Conservation (phyloP, 352 stramenopile genomes). For the Pythium sp. region DNA sequence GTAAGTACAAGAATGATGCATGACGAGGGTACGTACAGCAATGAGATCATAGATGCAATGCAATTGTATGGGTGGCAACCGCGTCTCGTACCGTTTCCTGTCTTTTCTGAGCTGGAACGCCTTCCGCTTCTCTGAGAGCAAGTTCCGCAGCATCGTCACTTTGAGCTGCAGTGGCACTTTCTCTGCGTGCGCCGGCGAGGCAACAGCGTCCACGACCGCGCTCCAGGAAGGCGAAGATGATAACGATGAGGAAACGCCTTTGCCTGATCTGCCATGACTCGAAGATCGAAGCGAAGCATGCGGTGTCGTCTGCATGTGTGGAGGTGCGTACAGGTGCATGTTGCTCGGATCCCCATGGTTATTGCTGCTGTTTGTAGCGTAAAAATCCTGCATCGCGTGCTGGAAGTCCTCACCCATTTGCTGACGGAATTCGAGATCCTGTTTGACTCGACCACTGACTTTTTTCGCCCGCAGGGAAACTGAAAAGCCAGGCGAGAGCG, state of each 20-base stretch:
- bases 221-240: conserved; percentile 7
- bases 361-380: conserved; percentile 20
- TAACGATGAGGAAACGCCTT: neutral
- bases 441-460: conserved; percentile 17
- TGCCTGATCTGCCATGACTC: neutral
- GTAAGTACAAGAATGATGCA: neutral
- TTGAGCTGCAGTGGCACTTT: conserved; percentile 60
- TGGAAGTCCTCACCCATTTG: conserved; percentile 57
- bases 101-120: conserved; percentile 41
- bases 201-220: conserved; percentile 5
- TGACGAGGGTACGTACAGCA: neutral
- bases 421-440: conserved; percentile 32
- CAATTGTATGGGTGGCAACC: neutral
- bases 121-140: conserved; percentile 63
- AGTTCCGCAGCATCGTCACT: conserved; percentile 42
- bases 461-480: neutral
- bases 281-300: neutral
- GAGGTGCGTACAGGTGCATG: neutral
- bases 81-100: conserved; percentile 24
- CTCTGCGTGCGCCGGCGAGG: conserved; percentile 17
- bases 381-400: conserved; percentile 60
- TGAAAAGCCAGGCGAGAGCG: conserved; percentile 3
- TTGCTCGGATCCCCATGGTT: neutral
- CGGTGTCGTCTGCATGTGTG: neutral
- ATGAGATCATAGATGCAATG: conserved; percentile 1